Conservation (phyloP, 306 rosid species). For the Quercus wislizeni region DNA sequence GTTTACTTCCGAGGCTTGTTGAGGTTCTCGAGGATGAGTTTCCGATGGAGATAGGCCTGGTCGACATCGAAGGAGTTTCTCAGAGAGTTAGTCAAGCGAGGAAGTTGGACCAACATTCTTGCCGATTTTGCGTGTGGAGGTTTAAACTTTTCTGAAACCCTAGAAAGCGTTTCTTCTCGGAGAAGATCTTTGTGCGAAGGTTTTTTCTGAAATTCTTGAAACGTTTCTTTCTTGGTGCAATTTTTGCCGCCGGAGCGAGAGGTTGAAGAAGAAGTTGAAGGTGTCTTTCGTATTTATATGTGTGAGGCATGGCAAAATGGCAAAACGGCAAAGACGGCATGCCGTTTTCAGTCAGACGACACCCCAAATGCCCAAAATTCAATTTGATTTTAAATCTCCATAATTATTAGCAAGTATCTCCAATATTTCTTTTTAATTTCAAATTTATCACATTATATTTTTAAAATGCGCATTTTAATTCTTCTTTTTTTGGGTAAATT, state of each 20-base stretch:
- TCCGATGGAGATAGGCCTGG: constrained; percentile 55
- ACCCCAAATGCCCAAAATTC: too few species aligned
- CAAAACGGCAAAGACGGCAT: background rate
- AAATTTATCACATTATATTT: too few species aligned
- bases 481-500: too few species aligned
- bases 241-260: background rate
- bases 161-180: background rate
- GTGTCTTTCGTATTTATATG: background rate
- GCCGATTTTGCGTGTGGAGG: background rate
- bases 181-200: background rate
- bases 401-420: too few species aligned
- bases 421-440: too few species aligned
- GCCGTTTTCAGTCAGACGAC: too few species aligned
- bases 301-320: background rate
- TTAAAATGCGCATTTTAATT: too few species aligned
- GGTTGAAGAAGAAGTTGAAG: background rate
- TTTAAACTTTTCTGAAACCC: background rate
- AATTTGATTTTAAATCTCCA: too few species aligned
- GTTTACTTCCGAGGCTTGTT: constrained; percentile 29
- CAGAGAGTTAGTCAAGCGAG: constrained; percentile 47
- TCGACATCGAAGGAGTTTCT: constrained; percentile 53
- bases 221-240: background rate
- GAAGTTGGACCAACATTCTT: constrained; percentile 49
- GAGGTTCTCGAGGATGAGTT: constrained; percentile 41
- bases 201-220: background rate